Conservation (phyloP, 2,329 filamentous ascomycete genomes). For the Claviceps pazoutovae region DNA sequence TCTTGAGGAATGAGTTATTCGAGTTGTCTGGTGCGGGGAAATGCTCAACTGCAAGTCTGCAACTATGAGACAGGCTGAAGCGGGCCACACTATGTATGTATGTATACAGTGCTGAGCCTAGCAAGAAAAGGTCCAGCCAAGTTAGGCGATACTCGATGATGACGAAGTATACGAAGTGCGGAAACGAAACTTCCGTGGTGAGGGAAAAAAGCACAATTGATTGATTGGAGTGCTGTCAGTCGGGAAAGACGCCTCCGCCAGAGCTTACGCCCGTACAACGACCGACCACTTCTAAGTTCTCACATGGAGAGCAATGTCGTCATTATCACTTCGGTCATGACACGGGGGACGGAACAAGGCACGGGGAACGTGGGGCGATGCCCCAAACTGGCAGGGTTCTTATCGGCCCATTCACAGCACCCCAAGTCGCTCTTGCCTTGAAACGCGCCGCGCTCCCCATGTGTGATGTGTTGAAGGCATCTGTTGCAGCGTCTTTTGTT, state of each 20-base stretch:
- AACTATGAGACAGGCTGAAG: slow-evolving; percentile 1
- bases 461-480: not conserved
- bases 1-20: slow-evolving; percentile 24
- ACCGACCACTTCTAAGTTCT: not conserved
- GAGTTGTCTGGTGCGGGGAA: slow-evolving; percentile 2
- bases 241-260: not conserved
- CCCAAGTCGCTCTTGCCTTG: not conserved
- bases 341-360: not conserved
- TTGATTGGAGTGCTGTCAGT: not conserved
- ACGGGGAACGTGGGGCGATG: slow-evolving; percentile 5
- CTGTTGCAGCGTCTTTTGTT: not conserved
- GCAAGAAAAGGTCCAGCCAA: not conserved
- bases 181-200: not conserved
- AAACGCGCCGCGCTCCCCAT: not conserved
- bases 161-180: not conserved
- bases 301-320: not conserved
- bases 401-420: slow-evolving; percentile 2
- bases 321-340: not conserved
- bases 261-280: not conserved
- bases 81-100: not conserved
- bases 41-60: not conserved
- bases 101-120: not conserved
- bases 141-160: not conserved
- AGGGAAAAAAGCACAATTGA: not conserved
- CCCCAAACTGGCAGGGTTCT: slow-evolving; percentile 4